phyloP scores from a whole-genome alignment of 2,329 filamentous ascomycete species.

The Botryotinia globosa region DNA sequence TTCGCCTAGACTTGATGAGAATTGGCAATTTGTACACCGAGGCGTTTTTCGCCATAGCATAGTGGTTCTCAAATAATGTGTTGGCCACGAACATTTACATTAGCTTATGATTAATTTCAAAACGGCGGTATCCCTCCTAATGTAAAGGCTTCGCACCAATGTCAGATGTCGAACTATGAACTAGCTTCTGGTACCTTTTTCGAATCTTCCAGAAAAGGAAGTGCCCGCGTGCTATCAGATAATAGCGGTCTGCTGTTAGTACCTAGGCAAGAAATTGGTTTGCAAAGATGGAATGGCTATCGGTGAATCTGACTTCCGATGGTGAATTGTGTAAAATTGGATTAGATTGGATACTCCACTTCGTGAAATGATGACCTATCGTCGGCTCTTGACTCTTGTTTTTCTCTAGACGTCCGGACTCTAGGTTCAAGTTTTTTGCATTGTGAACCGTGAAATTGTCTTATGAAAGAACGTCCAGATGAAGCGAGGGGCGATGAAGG shows the following conservation, averaged over 20 bases:
- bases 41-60: neutral
- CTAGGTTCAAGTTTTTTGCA: neutral
- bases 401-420: neutral
- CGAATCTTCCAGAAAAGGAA: slow-evolving; percentile 15
- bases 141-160: neutral
- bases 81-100: slow-evolving; percentile 4
- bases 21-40: slow-evolving; percentile 4
- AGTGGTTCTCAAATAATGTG: neutral
- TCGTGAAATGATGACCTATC: neutral
- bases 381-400: neutral
- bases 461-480: neutral
- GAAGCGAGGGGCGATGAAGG: slow-evolving; percentile 10
- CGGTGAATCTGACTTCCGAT: neutral
- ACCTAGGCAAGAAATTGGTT: neutral
- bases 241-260: slow-evolving; percentile 8
- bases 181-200: neutral
- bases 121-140: slow-evolving; percentile 10
- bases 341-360: slow-evolving; percentile 9
- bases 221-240: neutral
- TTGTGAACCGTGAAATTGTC: neutral
- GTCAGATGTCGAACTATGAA: neutral
- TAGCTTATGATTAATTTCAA: neutral
- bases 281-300: neutral
- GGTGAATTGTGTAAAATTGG: neutral
- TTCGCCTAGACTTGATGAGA: neutral